Conservation (phyloP, 129 eudicot species). For the Pittosporum tobira region DNA sequence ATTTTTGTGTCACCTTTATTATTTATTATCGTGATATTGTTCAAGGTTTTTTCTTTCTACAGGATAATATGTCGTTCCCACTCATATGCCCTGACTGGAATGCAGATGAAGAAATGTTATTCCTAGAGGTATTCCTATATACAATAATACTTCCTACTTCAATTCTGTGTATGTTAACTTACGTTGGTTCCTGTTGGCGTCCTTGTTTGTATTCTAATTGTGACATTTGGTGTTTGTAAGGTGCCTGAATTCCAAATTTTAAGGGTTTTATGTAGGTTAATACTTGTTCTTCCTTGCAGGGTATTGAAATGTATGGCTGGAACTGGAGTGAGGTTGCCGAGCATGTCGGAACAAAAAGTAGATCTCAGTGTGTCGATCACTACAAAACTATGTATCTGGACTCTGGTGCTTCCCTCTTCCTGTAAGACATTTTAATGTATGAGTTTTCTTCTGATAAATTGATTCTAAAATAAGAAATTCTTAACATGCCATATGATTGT, state of each 20-base stretch:
- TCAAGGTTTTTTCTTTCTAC: conserved; percentile 11
- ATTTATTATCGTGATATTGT: background rate
- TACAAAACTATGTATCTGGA: conserved; percentile 69
- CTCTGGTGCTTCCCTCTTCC: conserved; percentile 96
- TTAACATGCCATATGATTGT: conserved; percentile 16
- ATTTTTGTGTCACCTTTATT: background rate
- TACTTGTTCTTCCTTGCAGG: conserved; percentile 33
- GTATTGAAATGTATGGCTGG: conserved; percentile 95
- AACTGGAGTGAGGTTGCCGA: conserved; percentile 98
- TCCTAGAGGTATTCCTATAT: conserved; percentile 66
- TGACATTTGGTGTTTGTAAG: conserved; percentile 6
- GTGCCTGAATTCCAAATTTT: background rate
- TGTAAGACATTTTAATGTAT: conserved; percentile 30
- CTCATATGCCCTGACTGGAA: conserved; percentile 94
- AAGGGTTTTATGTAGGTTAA: background rate
- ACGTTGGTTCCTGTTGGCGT: background rate
- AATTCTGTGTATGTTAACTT: background rate
- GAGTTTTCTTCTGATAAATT: background rate
- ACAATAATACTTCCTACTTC: background rate
- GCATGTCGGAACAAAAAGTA: conserved; percentile 97
- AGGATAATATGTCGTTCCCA: conserved; percentile 90
- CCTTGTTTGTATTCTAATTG: background rate
- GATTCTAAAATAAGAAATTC: background rate
- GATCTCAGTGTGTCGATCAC: conserved; percentile 72
- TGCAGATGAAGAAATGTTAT: conserved; percentile 94